phyloP scores from a whole-genome alignment of 257 asterid species.

The Ocimum tenuiflorum region DNA sequence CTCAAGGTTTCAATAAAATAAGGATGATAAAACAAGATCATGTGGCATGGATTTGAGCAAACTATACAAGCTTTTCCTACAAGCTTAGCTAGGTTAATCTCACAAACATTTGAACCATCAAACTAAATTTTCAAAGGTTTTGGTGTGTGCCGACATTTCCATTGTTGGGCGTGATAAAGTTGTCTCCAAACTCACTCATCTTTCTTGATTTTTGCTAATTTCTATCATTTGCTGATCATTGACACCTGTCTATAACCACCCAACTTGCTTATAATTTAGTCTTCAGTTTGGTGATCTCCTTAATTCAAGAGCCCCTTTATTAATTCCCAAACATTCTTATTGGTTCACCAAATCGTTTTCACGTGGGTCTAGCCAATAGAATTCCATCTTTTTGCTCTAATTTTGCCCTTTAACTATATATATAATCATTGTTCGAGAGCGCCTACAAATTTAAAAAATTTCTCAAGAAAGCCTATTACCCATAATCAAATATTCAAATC shows the following conservation, averaged over 20 bases:
- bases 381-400: conserved; percentile 16
- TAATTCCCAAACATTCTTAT: conserved; percentile 23
- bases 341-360: conserved; percentile 30
- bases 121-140: conserved; percentile 8
- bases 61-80: no score
- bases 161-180: conserved; percentile 10
- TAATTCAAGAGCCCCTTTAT: conserved; percentile 20
- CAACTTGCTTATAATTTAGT: neutral
- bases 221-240: conserved; percentile 39
- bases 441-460: neutral
- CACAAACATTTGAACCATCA: neutral
- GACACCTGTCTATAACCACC: conserved; percentile 41
- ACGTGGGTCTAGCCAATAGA: conserved; percentile 44
- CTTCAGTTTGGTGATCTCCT: conserved; percentile 9
- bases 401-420: no score
- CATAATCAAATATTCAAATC: no score
- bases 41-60: no score
- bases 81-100: no score
- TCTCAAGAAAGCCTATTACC: neutral
- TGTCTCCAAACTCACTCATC: conserved; percentile 6
- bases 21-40: no score
- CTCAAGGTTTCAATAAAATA: no score
- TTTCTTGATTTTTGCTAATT: conserved; percentile 11
- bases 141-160: conserved; percentile 21
- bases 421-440: conserved; percentile 20